These are phyloP conservation scores for Pseudocercospora macadamiae DNA, from an alignment of 2,329 filamentous ascomycete genomes.

Conservation along the genomic window DNA sequence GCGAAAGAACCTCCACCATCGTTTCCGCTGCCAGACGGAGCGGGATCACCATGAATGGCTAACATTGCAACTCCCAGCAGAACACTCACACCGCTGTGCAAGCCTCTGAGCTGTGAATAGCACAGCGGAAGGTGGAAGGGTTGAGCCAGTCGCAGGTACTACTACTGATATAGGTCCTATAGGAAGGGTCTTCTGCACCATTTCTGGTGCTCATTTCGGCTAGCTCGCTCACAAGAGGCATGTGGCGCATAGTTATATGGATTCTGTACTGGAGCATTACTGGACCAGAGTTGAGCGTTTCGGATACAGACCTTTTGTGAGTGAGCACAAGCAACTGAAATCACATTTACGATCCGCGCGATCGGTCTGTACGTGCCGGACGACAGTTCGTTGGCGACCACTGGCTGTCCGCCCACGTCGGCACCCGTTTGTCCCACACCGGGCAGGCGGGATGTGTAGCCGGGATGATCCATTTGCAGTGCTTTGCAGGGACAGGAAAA, in stretches of 20 bases:
- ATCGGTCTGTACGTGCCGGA: conserved; percentile 18
- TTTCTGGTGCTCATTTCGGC: conserved; percentile 22
- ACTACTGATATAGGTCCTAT: conserved; percentile 2
- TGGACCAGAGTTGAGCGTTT: conserved; percentile 2
- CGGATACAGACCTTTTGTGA: conserved; percentile 11
- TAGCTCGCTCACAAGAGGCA: conserved; percentile 6
- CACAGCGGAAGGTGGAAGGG: not conserved
- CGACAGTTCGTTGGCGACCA: conserved; percentile 4
- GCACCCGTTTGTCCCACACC: conserved; percentile 21
- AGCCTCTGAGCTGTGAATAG: not conserved
- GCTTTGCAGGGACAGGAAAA: conserved; percentile 14
- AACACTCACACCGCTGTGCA: not conserved
- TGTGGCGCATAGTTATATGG: not conserved
- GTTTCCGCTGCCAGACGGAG: too few relatives aligned
- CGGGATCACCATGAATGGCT: not conserved
- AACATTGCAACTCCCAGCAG: not conserved
- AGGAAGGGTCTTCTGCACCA: conserved; percentile 1
- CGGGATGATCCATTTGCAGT: conserved; percentile 18
- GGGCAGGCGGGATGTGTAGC: conserved; percentile 21
- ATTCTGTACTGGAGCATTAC: not conserved
- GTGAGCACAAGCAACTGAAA: conserved; percentile 19
- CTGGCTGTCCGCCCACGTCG: conserved; percentile 16
- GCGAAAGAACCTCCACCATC: too few relatives aligned
- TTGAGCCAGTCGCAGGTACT: not conserved
- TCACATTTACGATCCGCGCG: conserved; percentile 14